Evolutionary conservation across 2,329 filamentous ascomycete species (phyloP), one percentile per base, ranked within the genome.

Genomic region (Hymenoscyphus repandus): DNA sequence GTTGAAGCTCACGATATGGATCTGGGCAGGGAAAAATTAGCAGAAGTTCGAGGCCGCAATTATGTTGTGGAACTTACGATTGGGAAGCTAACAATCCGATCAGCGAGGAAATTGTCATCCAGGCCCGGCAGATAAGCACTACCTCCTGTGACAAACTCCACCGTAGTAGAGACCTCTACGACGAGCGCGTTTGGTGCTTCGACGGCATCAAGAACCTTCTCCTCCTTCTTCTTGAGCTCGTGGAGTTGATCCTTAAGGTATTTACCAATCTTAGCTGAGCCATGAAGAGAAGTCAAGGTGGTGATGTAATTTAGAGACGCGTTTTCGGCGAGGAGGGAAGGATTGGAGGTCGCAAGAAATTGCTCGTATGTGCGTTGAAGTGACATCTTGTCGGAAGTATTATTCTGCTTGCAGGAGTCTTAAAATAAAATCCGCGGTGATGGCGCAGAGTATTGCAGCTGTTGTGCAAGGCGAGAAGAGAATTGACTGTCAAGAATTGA

Each of bases 21-120:
- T 80, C 89, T 93, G 68, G 52, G 53, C 42, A 47, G 9, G 5
- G 11, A 11, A 38, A n/a, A 31, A 45, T 64, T 51, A 64, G 57
- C 36, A 31, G 11, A 45, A 17, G 17, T 18, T 31, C 34, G 17
- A 4, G 18, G 12, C 17, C 12, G 15, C 31, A 27, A 11, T 13
- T 5, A 5, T 7, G 5, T 34, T 10, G 47, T 44, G 54, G 40
- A 40, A 78, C 86, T 67, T 77, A 96, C 91, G 72, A 95, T 82
- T 44, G 88, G 82, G 58, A 97, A 77, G 46, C 81, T 82, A 55
- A 90, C 90, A 49, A 80, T 80, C 63, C 85, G 85, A 70, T 96
- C 90, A 50, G 88, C 76, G 52, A 99, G 73, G 69, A 97, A 96
- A 73, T 96, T 96, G 74, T 96, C 90, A 64, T 97, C 92, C 44